Conservation (phyloP, 768 basidiomycete species). For the Leccinellum albellum region DNA sequence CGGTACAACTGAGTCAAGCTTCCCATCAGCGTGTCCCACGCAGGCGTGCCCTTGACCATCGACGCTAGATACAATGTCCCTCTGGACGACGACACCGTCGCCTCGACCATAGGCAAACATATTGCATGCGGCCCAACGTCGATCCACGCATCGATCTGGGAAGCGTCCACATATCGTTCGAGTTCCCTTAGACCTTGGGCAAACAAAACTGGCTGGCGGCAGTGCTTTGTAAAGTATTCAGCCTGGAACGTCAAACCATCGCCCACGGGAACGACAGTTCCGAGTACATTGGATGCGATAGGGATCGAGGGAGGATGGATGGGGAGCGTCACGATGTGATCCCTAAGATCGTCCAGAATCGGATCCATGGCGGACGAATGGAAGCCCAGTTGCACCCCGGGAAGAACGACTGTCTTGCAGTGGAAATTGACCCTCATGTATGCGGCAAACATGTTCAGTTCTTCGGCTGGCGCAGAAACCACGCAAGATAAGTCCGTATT, state of each 20-base stretch:
- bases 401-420: constrained; percentile 38
- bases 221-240: constrained; percentile 58
- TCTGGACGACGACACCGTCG: constrained; percentile 25
- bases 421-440: constrained; percentile 35
- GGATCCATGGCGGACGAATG: constrained; percentile 66
- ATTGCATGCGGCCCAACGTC: constrained; percentile 66
- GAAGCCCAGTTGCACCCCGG: constrained; percentile 59
- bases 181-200: constrained; percentile 46
- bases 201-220: constrained; percentile 54
- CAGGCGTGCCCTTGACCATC: constrained; percentile 41
- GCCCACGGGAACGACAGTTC: constrained; percentile 49
- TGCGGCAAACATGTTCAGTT: constrained; percentile 40
- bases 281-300: constrained; percentile 59
- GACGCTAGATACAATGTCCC: constrained; percentile 44
- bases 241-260: constrained; percentile 45
- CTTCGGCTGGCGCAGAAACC: constrained; percentile 50
- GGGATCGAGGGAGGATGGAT: constrained; percentile 51
- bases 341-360: constrained; percentile 46
- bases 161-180: constrained; percentile 22
- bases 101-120: constrained; percentile 55
- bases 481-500: constrained; percentile 59
- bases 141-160: constrained; percentile 47
- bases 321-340: constrained; percentile 34
- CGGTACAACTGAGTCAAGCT: constrained; percentile 49
- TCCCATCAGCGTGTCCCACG: constrained; percentile 43